These are phyloP conservation scores for Paracamarosporium sp. DNA, from an alignment of 2,329 filamentous ascomycete species.

Conservation along the genomic window DNA sequence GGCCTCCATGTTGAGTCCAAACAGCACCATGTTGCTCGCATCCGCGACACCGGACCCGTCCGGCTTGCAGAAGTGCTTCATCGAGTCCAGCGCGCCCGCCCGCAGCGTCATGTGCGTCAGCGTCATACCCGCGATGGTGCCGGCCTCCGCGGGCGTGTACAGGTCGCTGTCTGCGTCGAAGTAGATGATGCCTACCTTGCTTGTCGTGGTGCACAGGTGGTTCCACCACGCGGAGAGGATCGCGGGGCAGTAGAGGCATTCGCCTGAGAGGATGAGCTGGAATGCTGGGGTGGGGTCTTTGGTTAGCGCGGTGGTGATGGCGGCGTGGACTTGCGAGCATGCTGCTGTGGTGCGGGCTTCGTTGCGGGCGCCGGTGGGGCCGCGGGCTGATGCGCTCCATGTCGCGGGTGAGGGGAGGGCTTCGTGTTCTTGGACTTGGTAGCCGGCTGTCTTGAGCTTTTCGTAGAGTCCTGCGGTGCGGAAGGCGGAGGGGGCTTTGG, in stretches of 20 bases:
- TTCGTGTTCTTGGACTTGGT: background rate
- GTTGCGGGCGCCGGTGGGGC: slow-evolving; percentile 20
- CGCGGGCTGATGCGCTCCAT: slow-evolving; percentile 9
- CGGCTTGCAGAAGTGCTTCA: slow-evolving; percentile 14
- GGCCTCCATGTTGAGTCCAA: slow-evolving; percentile 18
- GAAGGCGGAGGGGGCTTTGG: slow-evolving; percentile 18
- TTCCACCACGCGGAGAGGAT: slow-evolving; percentile 17
- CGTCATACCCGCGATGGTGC: slow-evolving; percentile 29
- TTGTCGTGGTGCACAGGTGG: slow-evolving; percentile 7
- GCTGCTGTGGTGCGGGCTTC: slow-evolving; percentile 15
- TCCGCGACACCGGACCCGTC: slow-evolving; percentile 18
- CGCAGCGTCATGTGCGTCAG: slow-evolving; percentile 27
- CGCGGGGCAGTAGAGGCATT: slow-evolving; percentile 25
- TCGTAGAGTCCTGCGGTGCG: slow-evolving; percentile 3
- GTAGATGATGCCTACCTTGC: slow-evolving; percentile 20
- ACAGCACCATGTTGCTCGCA: slow-evolving; percentile 23
- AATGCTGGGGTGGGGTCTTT: slow-evolving; percentile 1
- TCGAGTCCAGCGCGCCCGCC: slow-evolving; percentile 13
- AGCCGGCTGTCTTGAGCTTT: slow-evolving; percentile 12
- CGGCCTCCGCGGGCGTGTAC: slow-evolving; percentile 17
- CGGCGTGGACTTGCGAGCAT: slow-evolving; percentile 10
- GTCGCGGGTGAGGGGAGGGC: slow-evolving; percentile 5
- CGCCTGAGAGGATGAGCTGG: slow-evolving; percentile 22
- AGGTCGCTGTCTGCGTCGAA: slow-evolving; percentile 28
- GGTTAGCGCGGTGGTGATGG: background rate